Evolutionary conservation across 306 rosid species (phyloP), one percentile per base, ranked within the genome.

Genomic region (Rosa rugosa): DNA sequence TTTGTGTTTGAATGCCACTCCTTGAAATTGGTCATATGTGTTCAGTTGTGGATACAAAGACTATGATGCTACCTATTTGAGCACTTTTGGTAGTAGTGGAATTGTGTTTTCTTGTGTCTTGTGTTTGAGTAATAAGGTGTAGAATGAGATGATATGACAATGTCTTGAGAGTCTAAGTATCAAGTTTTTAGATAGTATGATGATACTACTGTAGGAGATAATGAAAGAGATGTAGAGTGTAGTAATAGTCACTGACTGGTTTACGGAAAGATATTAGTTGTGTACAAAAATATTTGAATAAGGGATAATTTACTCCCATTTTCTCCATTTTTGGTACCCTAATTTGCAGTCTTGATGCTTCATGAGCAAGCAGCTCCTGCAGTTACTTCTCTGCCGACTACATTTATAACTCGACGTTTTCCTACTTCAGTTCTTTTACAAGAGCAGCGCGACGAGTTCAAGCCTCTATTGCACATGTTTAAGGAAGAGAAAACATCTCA

Each of bases 401-500:
- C 80, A 81, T 84, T 79, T 74, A 72, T 88, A 47, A 73, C 90
- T 13, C 93, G 85, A 59, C 87, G 84, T 78, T 88, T 91, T 85
- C 87, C 90, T 67, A 85, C 92, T 46, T 90, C 97, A 1, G 91
- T 91, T 89, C 89, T 90, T 74, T 72, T 82, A 73, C 95, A 88
- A 92, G 97, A 94, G 80, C 97, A 91, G 80, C 89, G 87, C 17
- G 89, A 92, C 71, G 97, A 94, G 68, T 87, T 81, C 80, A 88
- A 64, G 83, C 84, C 93, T 81, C 77, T 81, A 63, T 82, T 79
- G 82, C 90, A 85, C 56, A 51, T 84, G 17, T 57, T 77, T 18
- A 87, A 88, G 84, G 90, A 90, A 85, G 93, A 90, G 41, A 90
- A 80, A 79, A 38, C 88, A 79, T 83, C 89, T 27, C 92, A 91